Percentiles rank a stretch among this genome's conserved stretches.
Evolutionary conservation across 108 stramenopile species (phyloP).

Genomic region (Conticribra guillardii): DNA sequence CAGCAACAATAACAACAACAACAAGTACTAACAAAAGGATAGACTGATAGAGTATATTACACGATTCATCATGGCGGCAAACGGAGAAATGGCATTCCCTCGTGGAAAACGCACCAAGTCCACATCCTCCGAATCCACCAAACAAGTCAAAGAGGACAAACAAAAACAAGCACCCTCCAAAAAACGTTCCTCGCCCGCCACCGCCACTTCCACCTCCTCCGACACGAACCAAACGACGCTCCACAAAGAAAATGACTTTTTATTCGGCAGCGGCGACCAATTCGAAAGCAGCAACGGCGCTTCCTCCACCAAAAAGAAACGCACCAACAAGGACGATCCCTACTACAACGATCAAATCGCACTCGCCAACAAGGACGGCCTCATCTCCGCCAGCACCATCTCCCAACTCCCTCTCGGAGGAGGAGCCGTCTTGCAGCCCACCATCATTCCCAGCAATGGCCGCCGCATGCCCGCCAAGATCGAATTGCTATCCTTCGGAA

Average conservation of each 20-base stretch:
- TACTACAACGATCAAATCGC: not conserved
- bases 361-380: constrained; percentile 4
- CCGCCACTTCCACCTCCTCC: not conserved
- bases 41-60: no score
- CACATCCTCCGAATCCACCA: constrained; percentile 11
- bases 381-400: not conserved
- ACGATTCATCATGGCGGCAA: not conserved
- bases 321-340: constrained; percentile 1
- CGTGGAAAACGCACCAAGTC: constrained; percentile 47
- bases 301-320: constrained; percentile 3
- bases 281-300: not conserved
- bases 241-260: constrained; percentile 18
- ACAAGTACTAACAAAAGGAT: no score
- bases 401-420: constrained; percentile 71
- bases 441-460: constrained; percentile 14
- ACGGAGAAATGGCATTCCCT: constrained; percentile 28
- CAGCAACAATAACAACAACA: no score
- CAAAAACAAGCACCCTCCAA: constrained; percentile 6
- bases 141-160: constrained; percentile 1
- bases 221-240: not conserved
- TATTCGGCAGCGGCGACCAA: constrained; percentile 29
- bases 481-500: constrained; percentile 72
- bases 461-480: constrained; percentile 55
- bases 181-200: constrained; percentile 2
- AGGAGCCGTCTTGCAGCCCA: constrained; percentile 68